Evolutionary conservation across 2,329 filamentous ascomycete species (phyloP).

Genomic region (Thermoascus crustaceus): DNA sequence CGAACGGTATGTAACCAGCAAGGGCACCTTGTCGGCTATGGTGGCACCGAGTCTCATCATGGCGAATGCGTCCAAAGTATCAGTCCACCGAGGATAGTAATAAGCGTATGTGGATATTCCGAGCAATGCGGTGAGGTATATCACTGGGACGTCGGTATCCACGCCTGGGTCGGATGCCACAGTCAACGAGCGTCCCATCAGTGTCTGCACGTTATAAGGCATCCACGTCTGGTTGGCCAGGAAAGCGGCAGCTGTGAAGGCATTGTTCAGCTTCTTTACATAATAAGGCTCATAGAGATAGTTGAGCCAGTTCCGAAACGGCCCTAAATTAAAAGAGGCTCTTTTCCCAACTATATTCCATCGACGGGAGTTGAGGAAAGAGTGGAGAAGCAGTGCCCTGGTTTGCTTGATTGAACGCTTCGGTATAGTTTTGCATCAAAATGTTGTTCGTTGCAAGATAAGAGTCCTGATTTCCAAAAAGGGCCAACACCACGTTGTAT

Average conservation of each 20-base stretch:
- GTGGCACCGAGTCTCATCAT: constrained; percentile 10
- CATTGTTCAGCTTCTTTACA: constrained; percentile 4
- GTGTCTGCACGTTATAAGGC: background rate
- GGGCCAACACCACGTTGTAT: constrained; percentile 6
- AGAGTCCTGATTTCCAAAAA: constrained; percentile 8
- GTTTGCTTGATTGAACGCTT: too few relatives aligned
- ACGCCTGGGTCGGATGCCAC: constrained; percentile 6
- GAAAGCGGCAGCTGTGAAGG: constrained; percentile 9
- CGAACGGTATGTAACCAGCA: background rate
- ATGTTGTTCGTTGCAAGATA: constrained; percentile 1
- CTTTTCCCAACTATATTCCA: too few relatives aligned
- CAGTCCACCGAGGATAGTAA: constrained; percentile 5
- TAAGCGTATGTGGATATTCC: constrained; percentile 4
- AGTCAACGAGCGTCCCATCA: background rate
- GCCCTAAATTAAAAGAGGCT: too few relatives aligned
- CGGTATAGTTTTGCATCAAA: background rate
- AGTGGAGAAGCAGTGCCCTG: too few relatives aligned
- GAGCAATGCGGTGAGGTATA: constrained; percentile 3
- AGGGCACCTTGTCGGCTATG: constrained; percentile 3
- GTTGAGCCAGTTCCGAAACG: too few relatives aligned
- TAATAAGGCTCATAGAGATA: constrained; percentile 5
- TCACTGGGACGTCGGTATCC: constrained; percentile 4
- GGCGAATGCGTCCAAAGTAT: constrained; percentile 6
- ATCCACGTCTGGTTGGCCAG: constrained; percentile 10
- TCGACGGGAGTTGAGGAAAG: too few relatives aligned